Base-by-base conservation (phyloP, 163 green algal species). In the Botryococcus braunii region DNA sequence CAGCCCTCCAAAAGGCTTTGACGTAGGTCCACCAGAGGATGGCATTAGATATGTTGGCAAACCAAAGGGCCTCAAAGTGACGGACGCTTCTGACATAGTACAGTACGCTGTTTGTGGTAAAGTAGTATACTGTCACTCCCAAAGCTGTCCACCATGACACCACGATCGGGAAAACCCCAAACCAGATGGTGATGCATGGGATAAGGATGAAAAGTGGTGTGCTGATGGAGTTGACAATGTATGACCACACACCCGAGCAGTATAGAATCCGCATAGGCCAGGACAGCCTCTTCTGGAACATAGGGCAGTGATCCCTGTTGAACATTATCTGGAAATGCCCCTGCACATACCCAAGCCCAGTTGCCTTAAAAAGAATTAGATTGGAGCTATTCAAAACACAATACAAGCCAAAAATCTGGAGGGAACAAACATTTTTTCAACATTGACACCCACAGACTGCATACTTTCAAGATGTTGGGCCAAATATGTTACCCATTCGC, bases 111-210 rank as follows among this genome's bases (percentile, higher is more conserved):
- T 73, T 55, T 1, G 77, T 84, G 48, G 77, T 73, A 25, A 73
- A 35, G 63, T 82, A 84, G 73, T 84, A 86, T 35, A 83, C 65
- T 27, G 79, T 86, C 46, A 88, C 76, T 49, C 72, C 78, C 34
- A 88, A 29, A 7, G 82, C 82, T 0, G 77, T 74, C 82, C 82
- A 88, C 29, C 66, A 73, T 59, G 82, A 85, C 60, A 88, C 79
- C 31, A 88, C 82, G 70, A 88, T 88, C 52, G 82, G 82, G 71
- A 88, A 88, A n/a, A 79, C 65, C 56, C 82, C 82, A n/a, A 82
- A 71, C 79, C 79, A 88, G 62, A 80, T 77, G 46, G 74, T 80
- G 66, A 80, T 47, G 43, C 66, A 47, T 32, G 71, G 71, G 38
- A 77, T 69, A 41, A 70, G 48, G 71, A 77, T 73, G 64, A 75